Evolutionary conservation across 441 rosid species (phyloP), one percentile per base, ranked within the genome.

Genomic region (Gossypium aridum): DNA sequence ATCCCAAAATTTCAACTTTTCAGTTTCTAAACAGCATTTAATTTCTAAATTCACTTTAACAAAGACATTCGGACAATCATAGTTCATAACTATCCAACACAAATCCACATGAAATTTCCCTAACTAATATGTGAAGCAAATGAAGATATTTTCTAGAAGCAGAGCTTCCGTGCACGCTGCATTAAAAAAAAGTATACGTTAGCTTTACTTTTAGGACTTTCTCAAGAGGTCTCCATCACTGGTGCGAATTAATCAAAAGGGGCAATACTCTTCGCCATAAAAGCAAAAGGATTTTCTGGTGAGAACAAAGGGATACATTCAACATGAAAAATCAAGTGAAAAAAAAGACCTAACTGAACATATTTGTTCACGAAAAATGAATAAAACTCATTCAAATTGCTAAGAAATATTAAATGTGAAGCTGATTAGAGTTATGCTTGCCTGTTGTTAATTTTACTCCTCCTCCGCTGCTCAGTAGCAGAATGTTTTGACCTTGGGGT

Each of bases 391-490:
- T 12, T 26, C 26, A 64, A 64, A 19, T 39, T 10, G 49, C 54
- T n/a, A 47, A 7, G 4, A 22, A 19, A 23, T 26, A 17, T 47
- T 14, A 53, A 13, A 23, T 3, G 13, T 47, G 7, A 22, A 54
- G 55, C 19, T 26, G 17, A 7, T 55, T 55, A 78, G 37, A 2
- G 66, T 28, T 31, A 63, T n/a, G 17, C 85, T 80, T 81, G 82
- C 97, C 97, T 87, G 81, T 96, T 97, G 75, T 96, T 96, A 79
- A 96, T 96, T 85, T 96, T 96, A 86, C 99, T 93, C 80, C 99
- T 91, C 77, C 99, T 78, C 19, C 97, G 87, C 82, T 96, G 98
- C 85, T 96, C 98, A 0, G 99, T 96, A 9, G 99, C 96, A 53
- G 99, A 96, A 84, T 96, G 99, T 84, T 96, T 96, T 55, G 99